Evolutionary conservation across 768 basidiomycete genomes (phyloP).

Genomic region (Floccularia luteovirens): DNA sequence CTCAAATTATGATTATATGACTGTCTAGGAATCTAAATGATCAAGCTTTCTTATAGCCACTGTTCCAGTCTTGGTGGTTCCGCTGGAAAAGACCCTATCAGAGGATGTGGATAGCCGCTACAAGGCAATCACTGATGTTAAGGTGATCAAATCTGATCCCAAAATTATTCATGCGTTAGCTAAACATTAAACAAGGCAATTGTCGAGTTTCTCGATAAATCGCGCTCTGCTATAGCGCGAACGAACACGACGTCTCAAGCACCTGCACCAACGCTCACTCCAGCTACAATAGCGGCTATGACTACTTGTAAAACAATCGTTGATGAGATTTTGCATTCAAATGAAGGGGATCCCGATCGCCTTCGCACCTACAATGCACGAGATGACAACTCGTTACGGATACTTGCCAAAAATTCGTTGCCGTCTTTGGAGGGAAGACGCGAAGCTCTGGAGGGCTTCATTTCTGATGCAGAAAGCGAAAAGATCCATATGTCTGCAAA

Average conservation of each 20-base stretch:
- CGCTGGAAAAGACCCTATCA: slow-evolving; percentile 63
- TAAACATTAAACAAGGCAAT: slow-evolving; percentile 40
- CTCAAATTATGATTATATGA: neutral
- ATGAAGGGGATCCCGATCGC: slow-evolving; percentile 53
- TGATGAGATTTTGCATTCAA: slow-evolving; percentile 56
- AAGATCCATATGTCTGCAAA: slow-evolving; percentile 50
- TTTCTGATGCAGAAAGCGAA: slow-evolving; percentile 44
- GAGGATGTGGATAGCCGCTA: slow-evolving; percentile 71
- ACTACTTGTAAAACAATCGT: slow-evolving; percentile 43
- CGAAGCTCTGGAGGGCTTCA: slow-evolving; percentile 37
- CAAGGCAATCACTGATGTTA: slow-evolving; percentile 70
- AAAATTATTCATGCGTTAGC: neutral
- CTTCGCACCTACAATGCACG: slow-evolving; percentile 55
- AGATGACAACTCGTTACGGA: slow-evolving; percentile 40
- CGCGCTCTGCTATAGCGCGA: slow-evolving; percentile 59
- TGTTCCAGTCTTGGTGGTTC: slow-evolving; percentile 82
- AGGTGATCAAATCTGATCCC: slow-evolving; percentile 28
- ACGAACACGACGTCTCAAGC: slow-evolving; percentile 64
- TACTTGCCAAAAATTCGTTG: slow-evolving; percentile 33
- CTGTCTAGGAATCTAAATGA: neutral
- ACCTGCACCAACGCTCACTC: slow-evolving; percentile 70
- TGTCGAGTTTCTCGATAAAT: slow-evolving; percentile 77
- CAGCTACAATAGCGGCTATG: slow-evolving; percentile 72
- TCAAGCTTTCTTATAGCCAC: slow-evolving; percentile 38
- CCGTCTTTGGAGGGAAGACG: slow-evolving; percentile 39